Base-by-base conservation (phyloP, 306 rosid genomes). In the Lathyrus oleraceus region DNA sequence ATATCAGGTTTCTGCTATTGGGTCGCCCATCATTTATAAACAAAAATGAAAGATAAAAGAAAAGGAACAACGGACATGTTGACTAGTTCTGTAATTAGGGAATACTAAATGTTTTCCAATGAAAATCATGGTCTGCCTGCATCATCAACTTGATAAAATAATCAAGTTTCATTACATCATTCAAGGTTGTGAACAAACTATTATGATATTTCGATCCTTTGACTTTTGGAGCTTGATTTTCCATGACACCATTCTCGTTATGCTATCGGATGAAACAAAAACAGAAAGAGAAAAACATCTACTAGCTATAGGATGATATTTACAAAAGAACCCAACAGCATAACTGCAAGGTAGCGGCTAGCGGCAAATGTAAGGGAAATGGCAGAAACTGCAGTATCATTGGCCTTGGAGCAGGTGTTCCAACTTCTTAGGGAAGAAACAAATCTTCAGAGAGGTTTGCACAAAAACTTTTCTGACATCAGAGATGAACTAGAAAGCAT, bases 401-500 rank as follows among this genome's bases (percentile, higher is more conserved):
- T 42, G 52, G 65, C 44, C 8, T 27, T 64, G 48, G 48, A 8
- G 42, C 21, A 74, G 53, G 36, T 74, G 58, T 12, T 23, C 71
- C 57, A 40, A 53, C 3, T 73, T 44, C 30, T 64, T 11, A 11
- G 16, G 3, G 47, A 73, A 25, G 57, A 74, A 53, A 23, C 8
- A 53, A 52, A 11, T 42, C 25, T 64, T 0, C 35, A 39, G 5
- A 38, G 47, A 2, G 57, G 78, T 7, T 40, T 39, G 16, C 23
- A 39, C 2, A 73, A 2, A 64, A 71, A 73, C 0, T 64, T 73
- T 12, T n/a, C 43, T 39, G 57, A 73, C 65, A 40, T 73, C 28
- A 51, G 16, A 53, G 52, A 73, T 64, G 78, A 73, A 64, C 71
- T 73, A 7, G 71, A 73, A 16, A 73, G 20, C 65, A 73, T 73